Base-by-base conservation (phyloP, 805 yeast genomes). In the Cyberlindnera japonica region DNA sequence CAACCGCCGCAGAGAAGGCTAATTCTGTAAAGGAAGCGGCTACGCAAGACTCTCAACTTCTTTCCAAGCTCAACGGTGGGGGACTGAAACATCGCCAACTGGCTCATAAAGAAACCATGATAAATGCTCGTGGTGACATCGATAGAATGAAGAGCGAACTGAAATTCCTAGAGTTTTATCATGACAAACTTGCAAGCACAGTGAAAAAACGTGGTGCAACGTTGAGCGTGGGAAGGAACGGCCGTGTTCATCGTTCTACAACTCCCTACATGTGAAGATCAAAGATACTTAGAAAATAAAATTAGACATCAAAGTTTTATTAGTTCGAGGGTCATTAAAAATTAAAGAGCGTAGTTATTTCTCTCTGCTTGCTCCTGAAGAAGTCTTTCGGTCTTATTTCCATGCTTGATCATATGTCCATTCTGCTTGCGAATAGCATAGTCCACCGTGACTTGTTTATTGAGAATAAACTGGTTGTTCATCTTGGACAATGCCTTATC, bases 401-500 rank as follows among this genome's bases (percentile, higher is more conserved):
- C 46, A n/a, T 43, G 38, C 16, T 38, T 43, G 11, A 43, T 33
- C n/a, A 38, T 7, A 25, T 43, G 38, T 6, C 46, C 46, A 12
- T 43, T 43, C 40, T 43, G 37, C 15, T 29, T 43, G 33, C 32
- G 36, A 12, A 43, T 27, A 6, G 46, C 46, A 21, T 43, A 43
- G 15, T 75, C 74, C 3, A 90, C 67, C 2, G 62, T 59, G 6
- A 87, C 67, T 21, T 74, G 74, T 44, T 69, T 69, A 58, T 86
- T 88, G 77, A 85, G 76, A 13, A 93, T 64, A 41, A 75, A 68
- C 40, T 78, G 79, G 2, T 83, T 81, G 49, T 85, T 69, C 79
- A 91, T 72, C 38, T 74, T 74, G 21, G 68, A 72, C 6, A 89
- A 68, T 0, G 93, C 97, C 18, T 57, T 55, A 59, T 91, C 96